These are phyloP conservation scores for Haplosporangium sp. DNA, from an alignment of 371 early-diverging fungal genomes.

Conservation along the genomic window DNA sequence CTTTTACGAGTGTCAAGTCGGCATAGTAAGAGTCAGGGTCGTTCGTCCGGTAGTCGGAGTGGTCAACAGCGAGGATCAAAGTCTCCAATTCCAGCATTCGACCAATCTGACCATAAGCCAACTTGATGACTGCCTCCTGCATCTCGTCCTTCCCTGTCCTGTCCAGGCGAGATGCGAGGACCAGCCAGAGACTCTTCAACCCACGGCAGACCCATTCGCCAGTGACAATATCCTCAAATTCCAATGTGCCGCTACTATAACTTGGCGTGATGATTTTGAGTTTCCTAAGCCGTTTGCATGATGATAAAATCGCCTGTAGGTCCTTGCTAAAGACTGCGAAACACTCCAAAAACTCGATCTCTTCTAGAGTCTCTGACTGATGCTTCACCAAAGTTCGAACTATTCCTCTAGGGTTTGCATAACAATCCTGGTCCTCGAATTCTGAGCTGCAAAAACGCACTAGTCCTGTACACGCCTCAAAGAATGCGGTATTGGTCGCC, in stretches of 20 bases:
- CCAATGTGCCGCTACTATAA: background rate
- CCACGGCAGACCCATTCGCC: background rate
- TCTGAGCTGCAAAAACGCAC: no score
- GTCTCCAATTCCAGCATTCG: background rate
- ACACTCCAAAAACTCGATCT: background rate
- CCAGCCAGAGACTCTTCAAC: background rate
- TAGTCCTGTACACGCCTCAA: no score
- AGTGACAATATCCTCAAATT: background rate
- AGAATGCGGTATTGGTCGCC: no score
- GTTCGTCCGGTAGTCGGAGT: background rate
- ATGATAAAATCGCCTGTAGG: background rate
- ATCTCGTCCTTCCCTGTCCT: background rate
- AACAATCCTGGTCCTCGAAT: no score
- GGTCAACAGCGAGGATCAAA: background rate
- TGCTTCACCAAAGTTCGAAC: no score
- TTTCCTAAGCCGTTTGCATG: background rate
- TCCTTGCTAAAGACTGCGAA: background rate
- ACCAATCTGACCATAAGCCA: background rate
- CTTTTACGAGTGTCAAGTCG: background rate
- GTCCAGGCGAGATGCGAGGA: background rate
- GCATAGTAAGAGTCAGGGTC: background rate
- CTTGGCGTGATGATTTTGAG: background rate
- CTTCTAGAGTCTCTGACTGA: background rate
- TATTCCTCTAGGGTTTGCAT: no score
- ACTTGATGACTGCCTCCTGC: background rate